Evolutionary conservation across 768 basidiomycete genomes (phyloP).

Genomic region (Phaffia tasmanica): DNA sequence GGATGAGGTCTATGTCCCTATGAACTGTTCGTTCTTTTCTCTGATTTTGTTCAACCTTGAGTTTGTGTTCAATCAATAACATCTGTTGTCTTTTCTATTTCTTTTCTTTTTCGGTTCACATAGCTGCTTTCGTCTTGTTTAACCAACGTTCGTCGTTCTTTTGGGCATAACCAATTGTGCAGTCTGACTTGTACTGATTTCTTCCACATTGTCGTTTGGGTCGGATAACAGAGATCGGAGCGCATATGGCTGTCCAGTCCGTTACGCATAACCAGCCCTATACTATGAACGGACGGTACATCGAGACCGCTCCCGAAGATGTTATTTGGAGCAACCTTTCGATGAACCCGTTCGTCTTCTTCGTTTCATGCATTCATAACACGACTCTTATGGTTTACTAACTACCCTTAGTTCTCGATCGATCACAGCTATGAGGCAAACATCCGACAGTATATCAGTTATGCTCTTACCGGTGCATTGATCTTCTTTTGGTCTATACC

Average conservation of each 20-base stretch:
- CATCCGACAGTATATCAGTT: constrained; percentile 56
- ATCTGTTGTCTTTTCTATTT: no score
- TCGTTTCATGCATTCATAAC: not conserved
- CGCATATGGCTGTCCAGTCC: constrained; percentile 70
- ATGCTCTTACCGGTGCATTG: constrained; percentile 62
- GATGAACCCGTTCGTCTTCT: constrained; percentile 57
- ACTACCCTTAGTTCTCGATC: not conserved
- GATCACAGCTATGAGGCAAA: constrained; percentile 50
- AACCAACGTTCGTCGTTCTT: constrained; percentile 41
- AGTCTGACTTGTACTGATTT: no score
- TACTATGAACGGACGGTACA: constrained; percentile 58
- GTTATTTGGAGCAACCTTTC: constrained; percentile 86
- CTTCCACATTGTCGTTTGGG: no score
- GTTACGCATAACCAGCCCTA: constrained; percentile 65
- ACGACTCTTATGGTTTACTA: not conserved
- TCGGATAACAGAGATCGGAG: constrained; percentile 57
- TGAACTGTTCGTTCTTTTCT: constrained; percentile 35
- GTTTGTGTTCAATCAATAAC: constrained; percentile 11
- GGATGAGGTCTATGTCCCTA: constrained; percentile 35
- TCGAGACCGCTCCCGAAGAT: constrained; percentile 75
- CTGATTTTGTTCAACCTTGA: constrained; percentile 11
- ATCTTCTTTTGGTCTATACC: constrained; percentile 85
- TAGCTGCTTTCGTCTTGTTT: constrained; percentile 73
- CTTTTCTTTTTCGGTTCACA: constrained; percentile 30
- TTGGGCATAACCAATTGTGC: no score